Evolutionary conservation across 73 alveolate genomes (phyloP), one percentile per base, ranked within the genome.

Genomic region (Effrenium voratum): DNA sequence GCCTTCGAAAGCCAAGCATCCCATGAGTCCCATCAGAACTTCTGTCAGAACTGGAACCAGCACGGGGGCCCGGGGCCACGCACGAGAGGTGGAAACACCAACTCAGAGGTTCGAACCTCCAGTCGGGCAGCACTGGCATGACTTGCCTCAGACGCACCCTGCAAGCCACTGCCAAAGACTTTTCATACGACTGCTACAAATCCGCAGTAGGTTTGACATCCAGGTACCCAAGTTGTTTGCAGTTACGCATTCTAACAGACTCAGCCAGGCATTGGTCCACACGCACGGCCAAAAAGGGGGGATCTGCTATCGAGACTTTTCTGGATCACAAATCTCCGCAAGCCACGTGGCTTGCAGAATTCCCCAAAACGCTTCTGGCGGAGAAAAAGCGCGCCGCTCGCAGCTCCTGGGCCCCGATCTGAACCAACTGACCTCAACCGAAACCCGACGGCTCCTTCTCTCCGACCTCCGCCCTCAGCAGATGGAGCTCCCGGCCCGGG

Each of bases 401-500:
- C 63, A 12, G 19, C 19, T 8, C 19, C 63, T 8, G 26, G 8
- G 63, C 63, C 63, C 8, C 19, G 63, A 12, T 8, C 63, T 52
- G 63, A 8, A 8, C 26, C 63, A 52, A 12, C 63, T 52, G 63
- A 52, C 26, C 26, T 8, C 8, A 12, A 12, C 63, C 19, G 63
- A 52, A 19, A 19, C 26, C 19, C 63, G 19, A 47, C 47, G 6
- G 49, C 82, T 72, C 38, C 49, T 72, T 47, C 28, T 76, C 41
- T 5, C 60, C 57, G 28, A 30, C 87, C 87, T 76, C 87, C 41
- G 87, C 87, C 38, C 59, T 45, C 36, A 76, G 59, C 87, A 76
- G 41, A 40, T 76, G 41, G 60, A 76, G 59, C 43, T 76, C 87
- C 52, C 87, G 87, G 36, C 87, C 87, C 36, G 87, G 87, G 41